Evolutionary conservation across 1,284 basidiomycete genomes (phyloP), one percentile per base, ranked within the genome.

Genomic region (Heterobasidion irregulare): DNA sequence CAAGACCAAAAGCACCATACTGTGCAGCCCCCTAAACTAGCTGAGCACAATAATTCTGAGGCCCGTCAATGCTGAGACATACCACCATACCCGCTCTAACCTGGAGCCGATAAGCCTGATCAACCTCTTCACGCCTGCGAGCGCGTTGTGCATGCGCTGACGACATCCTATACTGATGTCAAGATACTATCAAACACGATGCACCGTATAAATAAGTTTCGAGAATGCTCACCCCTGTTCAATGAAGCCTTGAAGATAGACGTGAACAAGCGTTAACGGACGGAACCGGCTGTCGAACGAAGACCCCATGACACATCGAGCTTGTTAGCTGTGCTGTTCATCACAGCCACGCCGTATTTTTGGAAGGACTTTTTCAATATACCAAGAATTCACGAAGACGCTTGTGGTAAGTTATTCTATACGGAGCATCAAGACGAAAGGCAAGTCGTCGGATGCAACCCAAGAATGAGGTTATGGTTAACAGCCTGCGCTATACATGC

Each of bases 61-160:
- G 26, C 26, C 26, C 26, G 26, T 26, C 26, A 26, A 26, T 26
- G 26, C 26, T 26, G 26, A 26, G 26, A 63, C 64, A 19, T 53
- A 79, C 78, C 65, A 75, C 67, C 53, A 77, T 67, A 10, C 75
- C 83, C 43, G 82, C 82, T 58, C 67, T 71, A 32, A 74, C 70
- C 62, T 85, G 83, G 9, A 86, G 60, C 50, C 69, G 67, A 57
- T 83, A 76, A 41, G 83, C 83, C 58, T 69, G 68, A 35, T 84
- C 75, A 50, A 77, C 72, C 55, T 82, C 78, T 65, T 79, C 75
- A 50, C 74, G 71, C 45, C 76, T 71, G 56, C 73, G 75, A 53
- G 69, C 67, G 56, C 76, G 76, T 9, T 56, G 56, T n/a, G 47
- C 34, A 16, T 33, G 15, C 51, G 36, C 41, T 8, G 49, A 15